A percentile compares a stretch with the other conserved stretches of the same genome.
These are phyloP conservation scores for Candida yuanshanica DNA, from an alignment of 805 yeast genomes.

Conservation along the genomic window DNA sequence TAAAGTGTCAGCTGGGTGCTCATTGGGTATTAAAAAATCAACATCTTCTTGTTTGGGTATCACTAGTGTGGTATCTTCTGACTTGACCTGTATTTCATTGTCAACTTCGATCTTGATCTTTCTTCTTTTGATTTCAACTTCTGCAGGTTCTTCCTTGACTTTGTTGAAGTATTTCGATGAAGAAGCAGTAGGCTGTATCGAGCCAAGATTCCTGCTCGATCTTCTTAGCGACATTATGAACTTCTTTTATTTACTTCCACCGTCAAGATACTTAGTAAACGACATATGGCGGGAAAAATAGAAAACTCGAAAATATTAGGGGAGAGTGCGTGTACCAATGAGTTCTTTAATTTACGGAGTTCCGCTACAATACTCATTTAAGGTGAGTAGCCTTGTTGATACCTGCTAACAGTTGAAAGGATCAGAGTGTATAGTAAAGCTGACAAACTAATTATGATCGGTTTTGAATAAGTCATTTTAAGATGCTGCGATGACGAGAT, in stretches of 20 bases:
- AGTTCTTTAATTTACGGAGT: too few relatives aligned
- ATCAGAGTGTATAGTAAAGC: conserved; percentile 2
- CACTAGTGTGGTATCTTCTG: not conserved
- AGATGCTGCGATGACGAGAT: conserved; percentile 1
- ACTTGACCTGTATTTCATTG: not conserved
- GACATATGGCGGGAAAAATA: too few relatives aligned
- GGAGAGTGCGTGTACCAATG: too few relatives aligned
- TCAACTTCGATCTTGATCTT: not conserved
- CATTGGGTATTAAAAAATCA: not conserved
- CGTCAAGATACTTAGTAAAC: too few relatives aligned
- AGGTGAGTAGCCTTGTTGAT: too few relatives aligned
- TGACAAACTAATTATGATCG: conserved; percentile 1
- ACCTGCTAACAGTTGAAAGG: not conserved
- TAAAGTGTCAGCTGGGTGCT: not conserved
- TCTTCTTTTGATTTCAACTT: not conserved
- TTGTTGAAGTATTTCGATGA: not conserved
- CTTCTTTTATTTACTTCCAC: too few relatives aligned
- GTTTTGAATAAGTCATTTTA: not conserved
- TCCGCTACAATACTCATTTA: too few relatives aligned
- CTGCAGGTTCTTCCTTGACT: not conserved
- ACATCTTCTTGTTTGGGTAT: not conserved
- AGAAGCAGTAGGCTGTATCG: not conserved
- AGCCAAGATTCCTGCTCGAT: not conserved
- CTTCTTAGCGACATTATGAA: not conserved
- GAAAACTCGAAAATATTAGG: too few relatives aligned